Conservation (phyloP, 192 early-diverging fungal species). For the Chytriomyces sp. region DNA sequence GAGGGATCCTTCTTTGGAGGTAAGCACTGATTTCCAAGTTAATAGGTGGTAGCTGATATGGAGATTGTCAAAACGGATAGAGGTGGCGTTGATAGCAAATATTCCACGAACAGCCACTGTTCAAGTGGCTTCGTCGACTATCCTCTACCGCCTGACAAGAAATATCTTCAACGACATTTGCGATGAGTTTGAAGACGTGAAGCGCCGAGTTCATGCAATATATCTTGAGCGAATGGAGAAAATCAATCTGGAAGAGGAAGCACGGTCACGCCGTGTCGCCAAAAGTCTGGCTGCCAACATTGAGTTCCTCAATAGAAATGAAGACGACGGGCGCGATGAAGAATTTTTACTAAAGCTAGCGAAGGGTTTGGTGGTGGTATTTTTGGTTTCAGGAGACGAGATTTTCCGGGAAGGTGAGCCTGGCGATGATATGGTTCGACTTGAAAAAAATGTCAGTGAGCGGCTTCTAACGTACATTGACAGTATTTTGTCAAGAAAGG, state of each 20-base stretch:
- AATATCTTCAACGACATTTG: slow-evolving; percentile 15
- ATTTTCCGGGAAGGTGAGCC: slow-evolving; percentile 47
- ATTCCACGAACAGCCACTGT: slow-evolving; percentile 35
- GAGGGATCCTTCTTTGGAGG: slow-evolving; percentile 35
- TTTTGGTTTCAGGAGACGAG: slow-evolving; percentile 42
- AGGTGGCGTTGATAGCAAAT: slow-evolving; percentile 17
- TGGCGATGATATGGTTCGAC: slow-evolving; percentile 43
- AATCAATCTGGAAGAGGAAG: slow-evolving; percentile 22
- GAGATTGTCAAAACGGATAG: slow-evolving; percentile 38
- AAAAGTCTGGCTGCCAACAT: slow-evolving; percentile 30
- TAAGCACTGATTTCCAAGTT: slow-evolving; percentile 46
- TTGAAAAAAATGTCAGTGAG: neutral
- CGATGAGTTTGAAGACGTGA: slow-evolving; percentile 36
- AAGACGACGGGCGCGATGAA: slow-evolving; percentile 45
- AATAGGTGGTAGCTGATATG: slow-evolving; percentile 42
- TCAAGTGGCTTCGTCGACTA: neutral
- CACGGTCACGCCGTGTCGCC: neutral
- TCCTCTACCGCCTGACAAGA: slow-evolving; percentile 21
- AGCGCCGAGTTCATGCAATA: slow-evolving; percentile 11
- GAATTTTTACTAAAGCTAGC: slow-evolving; percentile 40
- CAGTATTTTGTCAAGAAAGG: slow-evolving; percentile 51
- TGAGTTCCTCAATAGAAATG: slow-evolving; percentile 38
- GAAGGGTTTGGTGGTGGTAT: slow-evolving; percentile 28
- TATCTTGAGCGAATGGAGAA: slow-evolving; percentile 31
- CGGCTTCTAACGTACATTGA: neutral